Evolutionary conservation across 1,139 yeast genomes (phyloP).

Genomic region (Suzukiozyma palmioleophila): DNA sequence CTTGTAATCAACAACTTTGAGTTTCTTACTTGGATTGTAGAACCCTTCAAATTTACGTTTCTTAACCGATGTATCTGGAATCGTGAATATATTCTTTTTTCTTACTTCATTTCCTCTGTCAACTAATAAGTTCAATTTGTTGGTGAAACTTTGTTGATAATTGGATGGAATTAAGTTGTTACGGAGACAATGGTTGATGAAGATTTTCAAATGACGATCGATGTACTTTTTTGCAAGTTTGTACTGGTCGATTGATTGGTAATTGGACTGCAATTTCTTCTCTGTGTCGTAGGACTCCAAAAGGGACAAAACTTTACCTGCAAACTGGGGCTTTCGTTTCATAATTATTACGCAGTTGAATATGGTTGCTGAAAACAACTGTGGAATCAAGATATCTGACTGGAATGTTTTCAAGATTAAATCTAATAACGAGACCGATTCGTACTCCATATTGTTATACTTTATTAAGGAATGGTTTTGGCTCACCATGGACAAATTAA

Average conservation of each 20-base stretch:
- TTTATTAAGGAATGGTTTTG: slow-evolving; percentile 67
- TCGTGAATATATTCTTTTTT: slow-evolving; percentile 33
- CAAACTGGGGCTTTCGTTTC: slow-evolving; percentile 54
- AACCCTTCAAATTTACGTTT: slow-evolving; percentile 41
- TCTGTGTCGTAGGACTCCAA: slow-evolving; percentile 38
- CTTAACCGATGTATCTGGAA: slow-evolving; percentile 27
- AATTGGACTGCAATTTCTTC: slow-evolving; percentile 40
- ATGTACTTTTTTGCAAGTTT: slow-evolving; percentile 39
- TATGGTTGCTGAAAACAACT: slow-evolving; percentile 52
- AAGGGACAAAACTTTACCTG: slow-evolving; percentile 38
- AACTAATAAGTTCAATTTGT: slow-evolving; percentile 23
- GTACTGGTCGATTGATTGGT: slow-evolving; percentile 40
- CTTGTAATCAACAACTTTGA: slow-evolving; percentile 32
- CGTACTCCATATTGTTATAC: slow-evolving; percentile 55
- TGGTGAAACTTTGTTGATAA: slow-evolving; percentile 25
- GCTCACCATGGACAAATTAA: slow-evolving; percentile 57
- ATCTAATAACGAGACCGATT: slow-evolving; percentile 68
- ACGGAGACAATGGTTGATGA: slow-evolving; percentile 33
- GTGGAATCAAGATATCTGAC: slow-evolving; percentile 52
- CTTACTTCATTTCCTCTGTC: slow-evolving; percentile 41
- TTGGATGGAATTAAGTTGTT: slow-evolving; percentile 34
- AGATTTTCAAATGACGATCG: slow-evolving; percentile 36
- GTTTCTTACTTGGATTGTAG: slow-evolving; percentile 24
- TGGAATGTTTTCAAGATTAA: slow-evolving; percentile 52
- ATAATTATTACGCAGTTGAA: slow-evolving; percentile 49